Percentiles rank a stretch among this genome's conserved stretches.
Conservation (phyloP, 805 yeast genomes). For the Ogataea nonfermentans region DNA sequence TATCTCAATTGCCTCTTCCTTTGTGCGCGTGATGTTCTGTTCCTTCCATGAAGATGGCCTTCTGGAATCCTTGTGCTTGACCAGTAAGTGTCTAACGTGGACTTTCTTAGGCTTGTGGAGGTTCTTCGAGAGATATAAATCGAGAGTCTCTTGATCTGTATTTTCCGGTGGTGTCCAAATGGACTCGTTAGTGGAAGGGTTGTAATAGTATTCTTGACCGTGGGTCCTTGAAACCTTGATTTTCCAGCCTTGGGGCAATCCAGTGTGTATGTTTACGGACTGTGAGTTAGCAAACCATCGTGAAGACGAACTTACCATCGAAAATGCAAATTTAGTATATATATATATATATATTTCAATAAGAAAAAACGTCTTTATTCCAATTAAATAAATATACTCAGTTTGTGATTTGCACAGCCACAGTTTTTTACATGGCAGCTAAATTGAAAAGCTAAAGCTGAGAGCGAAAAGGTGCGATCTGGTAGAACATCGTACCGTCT, state of each 20-base stretch:
- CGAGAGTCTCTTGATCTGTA: slow-evolving; percentile 60
- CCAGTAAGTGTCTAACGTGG: slow-evolving; percentile 75
- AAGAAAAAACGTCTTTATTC: too few species aligned
- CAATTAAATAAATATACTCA: too few species aligned
- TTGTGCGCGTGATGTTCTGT: slow-evolving; percentile 68
- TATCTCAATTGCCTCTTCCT: slow-evolving; percentile 78
- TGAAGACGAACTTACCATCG: slow-evolving; percentile 1
- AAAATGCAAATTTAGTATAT: too few species aligned
- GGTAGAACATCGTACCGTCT: too few species aligned
- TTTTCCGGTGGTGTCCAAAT: slow-evolving; percentile 92
- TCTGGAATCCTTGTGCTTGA: slow-evolving; percentile 81
- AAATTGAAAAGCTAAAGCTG: too few species aligned
- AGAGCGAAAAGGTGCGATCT: too few species aligned
- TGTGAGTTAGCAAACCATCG: neutral
- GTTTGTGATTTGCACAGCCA: too few species aligned
- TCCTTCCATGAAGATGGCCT: slow-evolving; percentile 90
- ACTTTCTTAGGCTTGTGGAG: slow-evolving; percentile 61
- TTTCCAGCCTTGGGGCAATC: slow-evolving; percentile 86
- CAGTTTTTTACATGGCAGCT: too few species aligned
- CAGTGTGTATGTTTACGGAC: slow-evolving; percentile 43
- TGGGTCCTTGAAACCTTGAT: slow-evolving; percentile 75
- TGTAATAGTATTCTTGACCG: slow-evolving; percentile 79
- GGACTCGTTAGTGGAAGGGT: slow-evolving; percentile 67
- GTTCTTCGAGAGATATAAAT: slow-evolving; percentile 49
- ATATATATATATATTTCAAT: too few species aligned